Base-by-base conservation (phyloP, 495 filamentous ascomycete species). In the Chlorociboria aeruginascens region DNA sequence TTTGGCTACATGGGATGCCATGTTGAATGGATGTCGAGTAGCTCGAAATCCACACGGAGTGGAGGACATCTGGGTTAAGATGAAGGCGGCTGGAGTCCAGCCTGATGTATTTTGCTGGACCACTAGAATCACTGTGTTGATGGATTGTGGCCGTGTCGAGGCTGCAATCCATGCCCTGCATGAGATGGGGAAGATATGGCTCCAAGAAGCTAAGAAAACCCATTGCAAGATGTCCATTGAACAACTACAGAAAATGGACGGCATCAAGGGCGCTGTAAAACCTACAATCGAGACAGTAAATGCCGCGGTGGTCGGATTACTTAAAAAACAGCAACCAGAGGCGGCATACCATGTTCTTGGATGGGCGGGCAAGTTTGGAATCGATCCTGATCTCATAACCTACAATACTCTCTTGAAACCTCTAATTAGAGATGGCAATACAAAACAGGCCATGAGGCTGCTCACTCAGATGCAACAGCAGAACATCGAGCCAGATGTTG, bases 391-490 rank as follows among this genome's bases (percentile, higher is more conserved):
- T 55, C 61, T 72, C 32, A 63, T 65, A 45, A 86, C 84, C 10
- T 89, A 77, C 66, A 89, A 89, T 63, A 78, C 69, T 3, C 68
- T 86, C 8, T 66, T 89, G 25, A 65, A 69, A 7, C 62, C 71
- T 2, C 56, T 76, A 36, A 65, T 87, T 48, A 69, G 70, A 13
- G 49, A 61, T 33, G 67, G 64, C 16, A 51, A 67, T 13, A 55
- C 55, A 28, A 48, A 55, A 25, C 50, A 58, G 42, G 50, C 57
- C 13, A 37, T 52, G 9, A 14, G 28, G 1, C 43, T 68, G 8
- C 51, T 66, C 4, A 16, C 53, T 14, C 53, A 67, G 16, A 82
- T 82, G 78, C 43, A 65, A 43, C 35, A 45, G 3, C 38, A 61
- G 2, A 60, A 62, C 7, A 64, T 79, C 29, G 31, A 62, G 16